These are phyloP conservation scores for Aaosphaeria arxii DNA, from an alignment of 2,329 filamentous ascomycete species.

Conservation along the genomic window DNA sequence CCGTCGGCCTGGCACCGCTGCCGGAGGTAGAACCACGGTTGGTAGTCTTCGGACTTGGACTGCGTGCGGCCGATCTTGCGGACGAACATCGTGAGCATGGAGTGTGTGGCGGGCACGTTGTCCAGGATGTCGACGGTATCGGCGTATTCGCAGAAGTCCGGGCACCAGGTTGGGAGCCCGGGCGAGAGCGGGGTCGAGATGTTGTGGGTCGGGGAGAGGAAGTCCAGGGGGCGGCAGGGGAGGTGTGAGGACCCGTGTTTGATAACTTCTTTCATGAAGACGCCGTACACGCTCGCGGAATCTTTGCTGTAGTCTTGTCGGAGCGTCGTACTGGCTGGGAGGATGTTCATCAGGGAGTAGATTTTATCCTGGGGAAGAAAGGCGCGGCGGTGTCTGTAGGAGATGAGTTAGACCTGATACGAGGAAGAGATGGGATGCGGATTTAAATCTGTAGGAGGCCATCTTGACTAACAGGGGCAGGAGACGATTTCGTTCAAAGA, in stretches of 20 bases:
- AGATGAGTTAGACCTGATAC: too few species aligned
- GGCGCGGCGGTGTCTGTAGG: neutral
- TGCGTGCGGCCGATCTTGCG: neutral
- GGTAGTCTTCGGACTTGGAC: neutral
- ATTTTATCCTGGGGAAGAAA: slow-evolving; percentile 1
- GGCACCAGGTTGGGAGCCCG: slow-evolving; percentile 2
- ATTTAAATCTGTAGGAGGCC: too few species aligned
- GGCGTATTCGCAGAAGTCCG: slow-evolving; percentile 1
- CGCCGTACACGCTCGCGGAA: neutral
- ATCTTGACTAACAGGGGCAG: too few species aligned
- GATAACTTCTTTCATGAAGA: slow-evolving; percentile 1
- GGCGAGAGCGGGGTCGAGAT: neutral
- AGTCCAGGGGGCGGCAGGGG: slow-evolving; percentile 1
- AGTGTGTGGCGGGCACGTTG: neutral
- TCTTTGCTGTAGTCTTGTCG: neutral
- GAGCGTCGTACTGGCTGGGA: neutral
- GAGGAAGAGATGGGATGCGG: too few species aligned
- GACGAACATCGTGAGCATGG: neutral
- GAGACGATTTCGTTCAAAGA: too few species aligned
- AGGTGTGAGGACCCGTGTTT: neutral
- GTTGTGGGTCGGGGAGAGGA: slow-evolving; percentile 1
- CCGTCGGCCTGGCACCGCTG: neutral
- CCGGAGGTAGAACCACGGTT: neutral
- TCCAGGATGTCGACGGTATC: slow-evolving; percentile 1
- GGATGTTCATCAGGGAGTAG: slow-evolving; percentile 1